Percentiles rank a stretch among this genome's conserved stretches.
Evolutionary conservation across 495 filamentous ascomycete genomes (phyloP).

Genomic region (Penicillium diatomitis): DNA sequence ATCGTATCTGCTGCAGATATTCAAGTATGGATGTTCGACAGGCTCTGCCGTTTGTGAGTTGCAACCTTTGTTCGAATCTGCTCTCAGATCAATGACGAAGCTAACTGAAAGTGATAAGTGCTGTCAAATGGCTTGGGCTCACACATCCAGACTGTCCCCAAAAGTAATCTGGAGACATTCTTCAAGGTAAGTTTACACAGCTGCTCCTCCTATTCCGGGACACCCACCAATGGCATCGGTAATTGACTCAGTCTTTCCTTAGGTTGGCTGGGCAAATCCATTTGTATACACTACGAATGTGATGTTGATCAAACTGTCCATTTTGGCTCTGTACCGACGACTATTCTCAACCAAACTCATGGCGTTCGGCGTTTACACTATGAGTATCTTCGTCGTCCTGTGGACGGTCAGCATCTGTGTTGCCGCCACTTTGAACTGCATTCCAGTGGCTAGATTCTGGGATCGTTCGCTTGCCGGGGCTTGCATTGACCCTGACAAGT

Average conservation of each 20-base stretch:
- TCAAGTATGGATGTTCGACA: constrained; percentile 28
- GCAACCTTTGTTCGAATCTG: too few relatives aligned
- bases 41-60: constrained; percentile 21
- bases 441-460: constrained; percentile 26
- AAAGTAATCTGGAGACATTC: constrained; percentile 16
- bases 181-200: constrained; percentile 14
- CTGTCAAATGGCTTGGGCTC: constrained; percentile 25
- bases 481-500: constrained; percentile 22
- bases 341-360: constrained; percentile 24
- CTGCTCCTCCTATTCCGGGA: too few relatives aligned
- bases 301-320: constrained; percentile 33
- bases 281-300: constrained; percentile 24
- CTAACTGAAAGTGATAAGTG: constrained; percentile 9
- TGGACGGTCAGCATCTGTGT: constrained; percentile 24
- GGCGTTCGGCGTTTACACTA: constrained; percentile 15
- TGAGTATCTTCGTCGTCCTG: constrained; percentile 19
- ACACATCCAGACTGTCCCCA: constrained; percentile 24
- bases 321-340: constrained; percentile 33
- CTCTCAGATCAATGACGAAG: not conserved
- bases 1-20: constrained; percentile 9
- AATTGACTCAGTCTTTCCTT: not conserved
- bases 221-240: too few relatives aligned
- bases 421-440: constrained; percentile 23
- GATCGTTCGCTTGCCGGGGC: constrained; percentile 14
- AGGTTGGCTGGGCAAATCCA: constrained; percentile 22